A percentile compares a stretch with the other conserved stretches of the same genome.
Evolutionary conservation across 2,329 filamentous ascomycete genomes (phyloP).

Genomic region (Metarhizium sp.): DNA sequence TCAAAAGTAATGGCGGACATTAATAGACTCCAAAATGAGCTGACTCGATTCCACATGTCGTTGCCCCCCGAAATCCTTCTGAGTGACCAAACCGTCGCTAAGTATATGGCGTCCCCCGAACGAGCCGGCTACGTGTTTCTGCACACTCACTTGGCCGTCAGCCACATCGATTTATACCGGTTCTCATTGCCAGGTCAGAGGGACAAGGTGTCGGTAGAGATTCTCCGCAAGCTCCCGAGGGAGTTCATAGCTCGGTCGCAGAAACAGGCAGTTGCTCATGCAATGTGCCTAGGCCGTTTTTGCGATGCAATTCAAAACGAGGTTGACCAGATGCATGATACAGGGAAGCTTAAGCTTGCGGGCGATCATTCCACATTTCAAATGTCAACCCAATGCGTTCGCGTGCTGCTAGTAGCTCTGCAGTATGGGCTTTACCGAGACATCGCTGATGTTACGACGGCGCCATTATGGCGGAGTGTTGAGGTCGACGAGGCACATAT

Average conservation of each 20-base stretch:
- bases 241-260: slow-evolving; percentile 27
- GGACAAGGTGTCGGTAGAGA: slow-evolving; percentile 21
- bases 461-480: slow-evolving; percentile 24
- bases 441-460: slow-evolving; percentile 25
- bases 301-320: slow-evolving; percentile 23
- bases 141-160: slow-evolving; percentile 24
- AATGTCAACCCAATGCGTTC: slow-evolving; percentile 19
- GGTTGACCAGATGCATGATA: slow-evolving; percentile 15
- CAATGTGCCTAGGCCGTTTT: slow-evolving; percentile 26
- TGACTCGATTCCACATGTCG: slow-evolving; percentile 25
- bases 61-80: slow-evolving; percentile 24
- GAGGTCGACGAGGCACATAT: slow-evolving; percentile 22
- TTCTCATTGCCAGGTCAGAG: slow-evolving; percentile 26
- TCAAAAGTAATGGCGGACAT: slow-evolving; percentile 29
- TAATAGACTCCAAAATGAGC: slow-evolving; percentile 25
- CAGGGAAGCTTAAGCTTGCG: slow-evolving; percentile 16
- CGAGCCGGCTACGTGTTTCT: slow-evolving; percentile 27
- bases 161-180: slow-evolving; percentile 30
- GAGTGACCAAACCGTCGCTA: slow-evolving; percentile 22
- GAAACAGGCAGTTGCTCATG: slow-evolving; percentile 29
- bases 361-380: slow-evolving; percentile 23
- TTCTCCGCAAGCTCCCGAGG: slow-evolving; percentile 23
- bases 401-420: slow-evolving; percentile 25
- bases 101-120: slow-evolving; percentile 20
- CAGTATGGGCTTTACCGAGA: slow-evolving; percentile 26